Percentiles rank a stretch among this genome's conserved stretches.
phyloP scores from a whole-genome alignment of 805 yeast species.

The Lipomyces lipofer region DNA sequence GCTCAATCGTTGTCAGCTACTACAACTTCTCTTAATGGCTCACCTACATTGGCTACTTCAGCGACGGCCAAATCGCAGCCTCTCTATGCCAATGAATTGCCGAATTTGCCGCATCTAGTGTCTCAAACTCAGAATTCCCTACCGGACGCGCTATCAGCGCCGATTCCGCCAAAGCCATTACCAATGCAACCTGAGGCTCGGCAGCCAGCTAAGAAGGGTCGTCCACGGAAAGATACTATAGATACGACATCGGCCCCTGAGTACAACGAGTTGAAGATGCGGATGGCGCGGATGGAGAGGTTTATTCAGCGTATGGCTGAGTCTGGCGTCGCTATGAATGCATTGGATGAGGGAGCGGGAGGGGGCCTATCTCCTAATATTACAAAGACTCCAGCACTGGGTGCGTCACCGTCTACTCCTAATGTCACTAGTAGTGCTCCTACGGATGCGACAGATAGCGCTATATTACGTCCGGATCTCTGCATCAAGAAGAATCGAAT shows the following conservation, averaged over 20 bases:
- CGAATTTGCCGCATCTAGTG: no score
- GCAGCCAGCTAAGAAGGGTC: not conserved
- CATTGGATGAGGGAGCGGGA: no score
- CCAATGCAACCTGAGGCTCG: not conserved
- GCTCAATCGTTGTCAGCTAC: not conserved
- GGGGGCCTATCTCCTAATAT: not conserved
- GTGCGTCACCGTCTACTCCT: not conserved
- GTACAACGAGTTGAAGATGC: constrained; percentile 16
- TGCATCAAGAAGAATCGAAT: constrained; percentile 19
- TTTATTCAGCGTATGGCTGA: not conserved
- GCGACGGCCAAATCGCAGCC: no score
- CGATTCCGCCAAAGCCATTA: no score
- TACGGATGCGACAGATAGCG: not conserved
- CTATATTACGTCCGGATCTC: constrained; percentile 9
- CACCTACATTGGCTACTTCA: not conserved
- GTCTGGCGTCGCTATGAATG: not conserved
- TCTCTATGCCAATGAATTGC: no score
- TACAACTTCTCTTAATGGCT: not conserved
- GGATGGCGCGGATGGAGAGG: constrained; percentile 23
- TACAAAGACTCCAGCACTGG: not conserved
- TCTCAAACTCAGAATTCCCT: no score
- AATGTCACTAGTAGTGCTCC: not conserved
- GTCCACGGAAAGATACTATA: not conserved
- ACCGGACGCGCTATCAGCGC: no score
- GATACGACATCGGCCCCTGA: not conserved